phyloP scores from a whole-genome alignment of 2,329 filamentous ascomycete species.

The Ceratocystis cubensis region DNA sequence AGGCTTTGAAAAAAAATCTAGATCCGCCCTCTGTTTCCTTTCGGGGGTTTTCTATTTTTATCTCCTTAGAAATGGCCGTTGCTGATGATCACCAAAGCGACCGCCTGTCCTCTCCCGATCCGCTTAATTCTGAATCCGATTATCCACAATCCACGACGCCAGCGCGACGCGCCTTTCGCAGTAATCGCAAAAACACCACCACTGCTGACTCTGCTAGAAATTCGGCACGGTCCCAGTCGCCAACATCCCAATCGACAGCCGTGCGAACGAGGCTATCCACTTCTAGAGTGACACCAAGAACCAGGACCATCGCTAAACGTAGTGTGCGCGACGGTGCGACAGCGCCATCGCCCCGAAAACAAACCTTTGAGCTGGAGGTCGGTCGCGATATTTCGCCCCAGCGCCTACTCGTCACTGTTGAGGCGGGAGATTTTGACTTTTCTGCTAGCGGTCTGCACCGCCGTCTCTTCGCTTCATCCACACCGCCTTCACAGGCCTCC shows the following conservation, averaged over 20 bases:
- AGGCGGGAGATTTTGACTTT: constrained; percentile 34
- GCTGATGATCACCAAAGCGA: background rate
- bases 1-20: background rate
- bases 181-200: background rate
- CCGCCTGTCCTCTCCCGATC: constrained; percentile 19
- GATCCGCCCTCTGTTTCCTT: background rate
- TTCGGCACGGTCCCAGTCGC: background rate
- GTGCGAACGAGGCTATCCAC: background rate
- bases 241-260: background rate
- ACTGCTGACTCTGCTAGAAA: background rate
- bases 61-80: constrained; percentile 3
- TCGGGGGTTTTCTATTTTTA: background rate
- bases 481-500: constrained; percentile 23
- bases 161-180: constrained; percentile 15
- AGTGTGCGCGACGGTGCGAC: constrained; percentile 17
- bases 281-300: no score
- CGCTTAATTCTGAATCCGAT: constrained; percentile 19
- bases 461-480: constrained; percentile 34
- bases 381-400: constrained; percentile 40
- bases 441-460: constrained; percentile 29
- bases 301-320: background rate
- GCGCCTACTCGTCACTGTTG: constrained; percentile 43
- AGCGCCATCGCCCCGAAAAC: constrained; percentile 39
- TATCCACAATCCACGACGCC: constrained; percentile 2
- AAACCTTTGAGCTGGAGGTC: constrained; percentile 45